These are phyloP conservation scores for Phytophthora colocasiae DNA, from an alignment of 352 stramenopile genomes.

Conservation along the genomic window DNA sequence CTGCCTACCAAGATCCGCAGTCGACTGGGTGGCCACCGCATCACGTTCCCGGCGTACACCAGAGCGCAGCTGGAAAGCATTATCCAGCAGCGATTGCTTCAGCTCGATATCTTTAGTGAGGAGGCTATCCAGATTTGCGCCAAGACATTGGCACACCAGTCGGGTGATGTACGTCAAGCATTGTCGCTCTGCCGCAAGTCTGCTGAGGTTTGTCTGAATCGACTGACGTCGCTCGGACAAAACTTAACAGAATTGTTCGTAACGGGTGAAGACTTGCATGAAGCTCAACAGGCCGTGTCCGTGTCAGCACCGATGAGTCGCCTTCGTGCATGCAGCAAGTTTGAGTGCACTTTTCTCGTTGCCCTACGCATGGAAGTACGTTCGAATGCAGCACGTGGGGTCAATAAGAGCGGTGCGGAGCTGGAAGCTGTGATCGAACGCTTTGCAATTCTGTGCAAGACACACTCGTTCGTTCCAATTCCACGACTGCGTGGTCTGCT, in stretches of 20 bases:
- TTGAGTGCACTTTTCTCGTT: slow-evolving; percentile 78
- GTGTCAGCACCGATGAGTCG: slow-evolving; percentile 63
- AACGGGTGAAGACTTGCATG: slow-evolving; percentile 63
- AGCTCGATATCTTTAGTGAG: slow-evolving; percentile 65
- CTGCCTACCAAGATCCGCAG: slow-evolving; percentile 76
- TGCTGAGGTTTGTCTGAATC: slow-evolving; percentile 59
- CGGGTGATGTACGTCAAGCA: slow-evolving; percentile 69
- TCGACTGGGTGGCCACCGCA: slow-evolving; percentile 65
- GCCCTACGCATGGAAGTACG: slow-evolving; percentile 72
- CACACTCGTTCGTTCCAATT: slow-evolving; percentile 64
- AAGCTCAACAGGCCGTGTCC: slow-evolving; percentile 56
- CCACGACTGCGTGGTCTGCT: slow-evolving; percentile 59
- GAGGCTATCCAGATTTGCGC: slow-evolving; percentile 71
- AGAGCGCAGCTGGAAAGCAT: slow-evolving; percentile 69
- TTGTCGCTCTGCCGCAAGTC: slow-evolving; percentile 76
- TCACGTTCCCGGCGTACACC: slow-evolving; percentile 78
- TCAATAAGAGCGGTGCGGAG: slow-evolving; percentile 42
- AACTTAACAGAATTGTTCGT: slow-evolving; percentile 35
- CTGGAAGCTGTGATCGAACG: slow-evolving; percentile 73
- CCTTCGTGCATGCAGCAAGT: slow-evolving; percentile 66
- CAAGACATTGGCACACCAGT: slow-evolving; percentile 73
- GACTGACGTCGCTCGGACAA: slow-evolving; percentile 24
- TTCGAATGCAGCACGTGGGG: slow-evolving; percentile 28
- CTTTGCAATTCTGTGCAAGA: slow-evolving; percentile 75
- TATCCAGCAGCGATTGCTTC: slow-evolving; percentile 62